Conservation (phyloP, 176 grass and related monocot species). For the Calamus simplicifolius region DNA sequence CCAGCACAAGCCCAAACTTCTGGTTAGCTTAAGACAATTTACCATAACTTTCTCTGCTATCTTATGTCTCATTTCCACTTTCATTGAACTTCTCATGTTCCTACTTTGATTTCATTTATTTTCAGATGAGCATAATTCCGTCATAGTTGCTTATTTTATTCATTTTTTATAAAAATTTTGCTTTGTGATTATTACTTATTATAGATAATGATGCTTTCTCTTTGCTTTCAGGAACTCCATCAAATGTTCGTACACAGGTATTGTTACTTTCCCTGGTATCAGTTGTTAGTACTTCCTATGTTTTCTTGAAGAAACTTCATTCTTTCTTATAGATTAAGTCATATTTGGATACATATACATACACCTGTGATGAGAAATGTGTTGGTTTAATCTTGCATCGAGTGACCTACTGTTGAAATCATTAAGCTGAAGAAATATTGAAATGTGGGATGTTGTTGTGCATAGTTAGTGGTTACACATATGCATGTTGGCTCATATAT, state of each 20-base stretch:
- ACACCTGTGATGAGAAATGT: too few relatives aligned
- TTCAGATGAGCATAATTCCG: neutral
- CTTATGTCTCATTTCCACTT: slow-evolving; percentile 1
- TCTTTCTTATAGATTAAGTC: slow-evolving; percentile 4
- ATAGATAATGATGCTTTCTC: neutral
- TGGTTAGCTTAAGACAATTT: slow-evolving; percentile 28
- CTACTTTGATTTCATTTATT: neutral
- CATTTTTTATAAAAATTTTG: neutral
- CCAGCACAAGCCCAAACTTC: slow-evolving; percentile 20
- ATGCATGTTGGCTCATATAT: too few relatives aligned
- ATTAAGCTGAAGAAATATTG: too few relatives aligned
- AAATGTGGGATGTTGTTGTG: too few relatives aligned
- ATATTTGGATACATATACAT: neutral
- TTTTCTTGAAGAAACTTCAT: neutral
- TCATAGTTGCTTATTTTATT: neutral
- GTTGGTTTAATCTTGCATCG: too few relatives aligned
- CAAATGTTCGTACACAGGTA: slow-evolving; percentile 10
- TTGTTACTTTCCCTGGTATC: neutral
- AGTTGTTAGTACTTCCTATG: neutral
- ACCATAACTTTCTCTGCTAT: neutral
- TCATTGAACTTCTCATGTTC: neutral
- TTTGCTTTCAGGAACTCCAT: slow-evolving; percentile 13
- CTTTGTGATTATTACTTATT: too few relatives aligned
- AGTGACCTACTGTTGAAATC: too few relatives aligned
- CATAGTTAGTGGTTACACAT: too few relatives aligned